phyloP scores from a whole-genome alignment of 2,329 filamentous ascomycete species.

The Bipolaris cookei region DNA sequence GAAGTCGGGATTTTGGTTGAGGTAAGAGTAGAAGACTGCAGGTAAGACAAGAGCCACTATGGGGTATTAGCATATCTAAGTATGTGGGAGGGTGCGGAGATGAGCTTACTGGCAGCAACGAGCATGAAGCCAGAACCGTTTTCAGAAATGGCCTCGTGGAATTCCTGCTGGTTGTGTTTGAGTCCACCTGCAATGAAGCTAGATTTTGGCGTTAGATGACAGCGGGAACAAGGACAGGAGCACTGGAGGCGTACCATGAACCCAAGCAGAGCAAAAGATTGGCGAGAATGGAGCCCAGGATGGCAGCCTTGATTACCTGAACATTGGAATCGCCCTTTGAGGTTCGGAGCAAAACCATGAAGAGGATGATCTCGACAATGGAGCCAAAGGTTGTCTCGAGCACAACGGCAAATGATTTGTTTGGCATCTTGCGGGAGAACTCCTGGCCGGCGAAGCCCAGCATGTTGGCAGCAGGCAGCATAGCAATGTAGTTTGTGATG shows the following conservation, averaged over 20 bases:
- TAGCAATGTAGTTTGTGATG: constrained; percentile 74
- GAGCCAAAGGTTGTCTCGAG: constrained; percentile 69
- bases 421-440: constrained; percentile 73
- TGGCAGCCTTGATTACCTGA: constrained; percentile 81
- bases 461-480: constrained; percentile 77
- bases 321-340: constrained; percentile 51
- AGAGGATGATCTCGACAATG: constrained; percentile 81
- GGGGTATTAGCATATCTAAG: constrained; percentile 15
- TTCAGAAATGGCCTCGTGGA: constrained; percentile 78
- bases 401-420: constrained; percentile 70
- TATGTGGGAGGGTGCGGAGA: neutral
- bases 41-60: constrained; percentile 58
- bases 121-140: constrained; percentile 78
- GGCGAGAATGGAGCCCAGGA: constrained; percentile 81
- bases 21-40: constrained; percentile 60
- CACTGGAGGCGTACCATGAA: constrained; percentile 56
- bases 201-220: neutral
- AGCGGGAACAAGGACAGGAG: neutral
- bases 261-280: constrained; percentile 83
- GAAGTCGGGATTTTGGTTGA: constrained; percentile 37
- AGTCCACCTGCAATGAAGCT: constrained; percentile 77
- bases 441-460: constrained; percentile 77
- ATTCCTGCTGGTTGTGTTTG: constrained; percentile 69
- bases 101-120: constrained; percentile 68
- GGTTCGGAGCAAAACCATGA: constrained; percentile 73